Base-by-base conservation (phyloP, 371 early-diverging fungal genomes). In the Mucor plumbeus region DNA sequence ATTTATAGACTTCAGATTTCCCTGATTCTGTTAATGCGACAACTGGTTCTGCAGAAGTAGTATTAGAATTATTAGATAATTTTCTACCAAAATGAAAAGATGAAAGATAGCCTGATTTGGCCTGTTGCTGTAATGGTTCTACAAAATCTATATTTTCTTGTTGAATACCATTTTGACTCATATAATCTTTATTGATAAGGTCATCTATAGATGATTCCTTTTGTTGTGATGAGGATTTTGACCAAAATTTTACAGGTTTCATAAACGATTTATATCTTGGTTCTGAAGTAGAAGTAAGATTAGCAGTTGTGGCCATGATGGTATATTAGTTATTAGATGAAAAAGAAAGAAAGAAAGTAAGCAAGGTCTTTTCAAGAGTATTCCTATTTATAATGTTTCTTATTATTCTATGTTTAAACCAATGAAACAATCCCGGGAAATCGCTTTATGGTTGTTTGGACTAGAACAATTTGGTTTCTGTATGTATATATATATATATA, bases 1-100 rank as follows among this genome's bases (percentile, higher is more conserved):
- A 60, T 53, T 80, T 72, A 44, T 75, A 80, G 7, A 77, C 65
- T 43, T 77, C 74, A 7, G 61, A 50, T 26, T 68, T 68, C 7
- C 63, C 56, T 0, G 75, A 67, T 63, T 81, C 81, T 57, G 59
- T 59, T 13, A 77, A 64, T 17, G 77, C 73, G 2, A 75, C 43
- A 1, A 47, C 34, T 34, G 61, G 53, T 13, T 13, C 53, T 35
- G 47, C 9, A 14, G n/a, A 35, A 26, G 1, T 26, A 26, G 26
- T 26, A 14, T 19, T 47, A 33, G 50, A 11, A n/a, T 15, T 17
- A 55, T 17, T 26, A 21, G 36, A 26, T 7, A 35, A 7, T 8
- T 43, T 63, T 26, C 57, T 56, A 3, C 33, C 14, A 15, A 59
- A 50, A 26, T 38, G 48, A 21, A 63, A 69, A n/a, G 60, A 61